Percentiles rank a stretch among this genome's conserved stretches.
phyloP scores from a whole-genome alignment of 495 filamentous ascomycete species.

The Daldinia bambusicola region DNA sequence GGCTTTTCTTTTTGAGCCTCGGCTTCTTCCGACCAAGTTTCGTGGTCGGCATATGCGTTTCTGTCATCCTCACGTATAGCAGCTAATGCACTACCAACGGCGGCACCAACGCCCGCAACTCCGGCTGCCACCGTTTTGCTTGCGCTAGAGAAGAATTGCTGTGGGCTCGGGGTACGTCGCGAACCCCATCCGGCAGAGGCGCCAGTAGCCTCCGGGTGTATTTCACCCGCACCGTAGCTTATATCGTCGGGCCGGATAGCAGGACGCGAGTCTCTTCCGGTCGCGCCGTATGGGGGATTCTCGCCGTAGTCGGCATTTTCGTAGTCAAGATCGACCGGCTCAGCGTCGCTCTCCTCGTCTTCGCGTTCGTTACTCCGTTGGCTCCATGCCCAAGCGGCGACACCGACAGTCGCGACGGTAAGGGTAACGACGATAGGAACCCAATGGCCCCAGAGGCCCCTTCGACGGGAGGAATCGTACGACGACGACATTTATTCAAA shows the following conservation, averaged over 20 bases:
- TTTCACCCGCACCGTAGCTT: conserved; percentile 51
- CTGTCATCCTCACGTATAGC: conserved; percentile 87
- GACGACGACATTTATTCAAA: conserved; percentile 75
- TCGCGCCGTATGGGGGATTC: conserved; percentile 64
- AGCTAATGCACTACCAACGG: conserved; percentile 78
- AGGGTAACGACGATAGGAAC: conserved; percentile 84
- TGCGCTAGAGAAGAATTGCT: conserved; percentile 84
- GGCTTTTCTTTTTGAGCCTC: conserved; percentile 59
- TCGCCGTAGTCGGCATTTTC: conserved; percentile 61
- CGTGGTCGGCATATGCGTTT: conserved; percentile 81
- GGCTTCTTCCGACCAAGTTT: conserved; percentile 85
- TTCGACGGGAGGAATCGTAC: conserved; percentile 75
- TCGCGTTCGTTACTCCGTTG: conserved; percentile 80
- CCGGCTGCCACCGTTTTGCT: conserved; percentile 79
- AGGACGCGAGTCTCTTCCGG: conserved; percentile 50
- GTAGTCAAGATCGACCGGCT: conserved; percentile 59
- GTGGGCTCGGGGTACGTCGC: conserved; percentile 86
- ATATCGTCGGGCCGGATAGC: conserved; percentile 49
- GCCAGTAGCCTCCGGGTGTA: conserved; percentile 47
- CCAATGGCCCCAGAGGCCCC: conserved; percentile 81
- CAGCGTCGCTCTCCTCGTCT: conserved; percentile 59
- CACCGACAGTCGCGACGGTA: conserved; percentile 81
- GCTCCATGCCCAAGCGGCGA: conserved; percentile 93
- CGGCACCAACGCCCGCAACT: conserved; percentile 83
- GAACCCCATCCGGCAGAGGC: conserved; percentile 70